Evolutionary conservation across 2,329 filamentous ascomycete genomes (phyloP).

Genomic region (Trichoderma pleuroti): DNA sequence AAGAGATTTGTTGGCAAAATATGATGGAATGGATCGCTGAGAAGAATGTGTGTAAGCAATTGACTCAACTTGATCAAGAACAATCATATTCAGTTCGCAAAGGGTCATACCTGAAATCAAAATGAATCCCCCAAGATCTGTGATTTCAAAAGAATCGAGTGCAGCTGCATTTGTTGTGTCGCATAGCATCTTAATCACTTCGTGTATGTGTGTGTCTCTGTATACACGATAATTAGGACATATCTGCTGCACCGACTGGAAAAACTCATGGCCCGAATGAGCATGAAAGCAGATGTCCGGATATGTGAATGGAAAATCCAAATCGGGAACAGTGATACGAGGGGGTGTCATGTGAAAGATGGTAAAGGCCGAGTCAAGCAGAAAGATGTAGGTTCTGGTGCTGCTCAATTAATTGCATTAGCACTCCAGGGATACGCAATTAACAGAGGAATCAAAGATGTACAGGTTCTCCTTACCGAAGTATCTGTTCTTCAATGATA

Average conservation of each 20-base stretch:
- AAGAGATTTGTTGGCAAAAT: neutral
- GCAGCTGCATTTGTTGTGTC: neutral
- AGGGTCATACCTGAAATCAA: neutral
- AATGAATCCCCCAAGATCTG: neutral
- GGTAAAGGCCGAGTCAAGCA: neutral
- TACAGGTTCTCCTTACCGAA: neutral
- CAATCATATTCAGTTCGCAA: accelerated
- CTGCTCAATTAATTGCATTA: neutral
- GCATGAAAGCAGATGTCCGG: neutral
- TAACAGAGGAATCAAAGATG: neutral
- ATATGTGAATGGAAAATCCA: neutral
- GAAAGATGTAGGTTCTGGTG: neutral
- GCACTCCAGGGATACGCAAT: neutral
- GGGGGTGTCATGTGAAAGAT: neutral
- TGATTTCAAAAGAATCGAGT: neutral
- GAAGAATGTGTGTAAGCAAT: neutral
- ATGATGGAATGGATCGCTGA: neutral
- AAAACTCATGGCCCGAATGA: neutral
- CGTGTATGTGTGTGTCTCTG: neutral
- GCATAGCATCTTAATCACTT: neutral
- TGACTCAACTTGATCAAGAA: neutral
- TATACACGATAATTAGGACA: neutral
- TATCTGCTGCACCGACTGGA: neutral
- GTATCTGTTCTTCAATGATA: neutral
- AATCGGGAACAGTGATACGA: neutral